phyloP scores from a whole-genome alignment of 441 rosid genomes.

The Kokia cookei region DNA sequence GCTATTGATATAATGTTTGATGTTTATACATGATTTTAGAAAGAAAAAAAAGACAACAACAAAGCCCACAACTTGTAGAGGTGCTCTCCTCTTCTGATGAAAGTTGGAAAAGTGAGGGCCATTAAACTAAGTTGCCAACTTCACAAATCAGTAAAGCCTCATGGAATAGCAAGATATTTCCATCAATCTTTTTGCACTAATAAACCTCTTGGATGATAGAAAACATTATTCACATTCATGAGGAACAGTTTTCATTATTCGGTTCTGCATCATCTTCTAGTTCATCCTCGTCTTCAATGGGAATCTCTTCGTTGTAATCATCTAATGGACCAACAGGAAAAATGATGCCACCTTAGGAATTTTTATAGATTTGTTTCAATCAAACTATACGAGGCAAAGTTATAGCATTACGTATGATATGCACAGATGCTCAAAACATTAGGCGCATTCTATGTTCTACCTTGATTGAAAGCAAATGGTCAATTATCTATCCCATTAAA shows the following conservation, averaged over 20 bases:
- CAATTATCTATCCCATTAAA: background rate
- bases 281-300: constrained; percentile 70
- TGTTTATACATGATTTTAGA: no score
- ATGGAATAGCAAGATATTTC: background rate
- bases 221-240: background rate
- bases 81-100: background rate
- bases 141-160: background rate
- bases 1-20: no score
- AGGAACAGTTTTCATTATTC: constrained; percentile 8
- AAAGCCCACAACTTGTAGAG: no score
- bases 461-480: background rate
- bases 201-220: background rate
- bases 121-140: background rate
- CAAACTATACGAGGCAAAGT: background rate
- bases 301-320: constrained; percentile 62
- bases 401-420: background rate
- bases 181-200: background rate
- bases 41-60: no score
- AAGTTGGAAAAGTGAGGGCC: background rate
- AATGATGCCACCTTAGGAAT: background rate
- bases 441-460: background rate
- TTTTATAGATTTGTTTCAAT: background rate
- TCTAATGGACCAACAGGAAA: constrained; percentile 25
- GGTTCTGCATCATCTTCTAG: constrained; percentile 49
- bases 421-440: background rate